A percentile compares a stretch with the other conserved stretches of the same genome.
Conservation (phyloP, 2,329 filamentous ascomycete genomes). For the Stagonosporopsis rhizophila region DNA sequence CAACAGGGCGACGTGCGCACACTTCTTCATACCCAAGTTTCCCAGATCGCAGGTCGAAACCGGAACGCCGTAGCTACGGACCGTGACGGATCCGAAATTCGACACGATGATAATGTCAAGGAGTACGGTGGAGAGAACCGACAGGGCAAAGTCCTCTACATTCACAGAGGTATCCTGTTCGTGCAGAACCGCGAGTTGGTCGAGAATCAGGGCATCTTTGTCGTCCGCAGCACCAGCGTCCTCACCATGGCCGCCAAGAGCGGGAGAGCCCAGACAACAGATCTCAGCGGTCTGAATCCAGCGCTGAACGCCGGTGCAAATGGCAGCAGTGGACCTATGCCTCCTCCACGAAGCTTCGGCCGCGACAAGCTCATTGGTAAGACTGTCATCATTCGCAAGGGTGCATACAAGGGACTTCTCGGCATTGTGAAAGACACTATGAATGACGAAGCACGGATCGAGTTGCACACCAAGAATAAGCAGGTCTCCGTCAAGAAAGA, state of each 20-base stretch:
- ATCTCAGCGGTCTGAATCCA: conserved; percentile 91
- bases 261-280: conserved; percentile 73
- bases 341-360: conserved; percentile 75
- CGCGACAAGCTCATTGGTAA: conserved; percentile 88
- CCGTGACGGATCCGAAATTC: conserved; percentile 90
- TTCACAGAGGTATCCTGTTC: conserved; percentile 92
- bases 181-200: conserved; percentile 82
- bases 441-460: conserved; percentile 83
- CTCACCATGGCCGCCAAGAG: conserved; percentile 94
- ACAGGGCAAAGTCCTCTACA: conserved; percentile 88
- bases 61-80: conserved; percentile 90
- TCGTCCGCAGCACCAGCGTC: conserved; percentile 84
- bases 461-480: conserved; percentile 94
- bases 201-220: conserved; percentile 90
- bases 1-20: conserved; percentile 85
- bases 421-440: conserved; percentile 97
- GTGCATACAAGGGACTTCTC: conserved; percentile 88
- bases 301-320: conserved; percentile 68
- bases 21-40: conserved; percentile 88
- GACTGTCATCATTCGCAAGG: conserved; percentile 86
- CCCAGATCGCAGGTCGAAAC: conserved; percentile 83
- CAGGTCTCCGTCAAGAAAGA: conserved; percentile 84
- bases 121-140: conserved; percentile 86
- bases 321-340: conserved; percentile 59
- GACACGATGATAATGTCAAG: conserved; percentile 88